Conservation (phyloP, 2,329 filamentous ascomycete genomes). For the Plectosphaerella plurivora region DNA sequence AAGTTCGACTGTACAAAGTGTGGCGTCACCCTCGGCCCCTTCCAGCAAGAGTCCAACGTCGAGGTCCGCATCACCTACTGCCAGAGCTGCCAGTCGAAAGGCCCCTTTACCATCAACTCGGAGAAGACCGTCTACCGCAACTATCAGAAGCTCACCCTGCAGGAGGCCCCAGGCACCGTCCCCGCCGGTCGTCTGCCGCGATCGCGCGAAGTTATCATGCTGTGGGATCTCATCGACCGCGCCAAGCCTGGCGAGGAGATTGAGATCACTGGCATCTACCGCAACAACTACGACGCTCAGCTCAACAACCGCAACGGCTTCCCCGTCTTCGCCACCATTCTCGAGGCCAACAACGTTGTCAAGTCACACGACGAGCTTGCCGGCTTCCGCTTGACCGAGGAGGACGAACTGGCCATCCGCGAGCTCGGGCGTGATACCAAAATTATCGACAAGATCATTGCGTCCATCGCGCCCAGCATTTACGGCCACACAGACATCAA, state of each 20-base stretch:
- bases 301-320: constrained; percentile 99
- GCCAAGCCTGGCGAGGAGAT: constrained; percentile 98
- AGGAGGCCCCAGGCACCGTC: constrained; percentile 95
- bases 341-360: constrained; percentile 95
- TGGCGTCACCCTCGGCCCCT: constrained; percentile 84
- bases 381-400: constrained; percentile 90
- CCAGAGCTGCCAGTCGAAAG: constrained; percentile 91
- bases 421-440: constrained; percentile 82
- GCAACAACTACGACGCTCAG: constrained; percentile 96
- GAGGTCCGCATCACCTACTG: constrained; percentile 97
- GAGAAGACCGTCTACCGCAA: constrained; percentile 98
- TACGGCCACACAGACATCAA: constrained; percentile 97
- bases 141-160: constrained; percentile 95
- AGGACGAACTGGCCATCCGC: constrained; percentile 89
- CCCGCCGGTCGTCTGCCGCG: constrained; percentile 91
- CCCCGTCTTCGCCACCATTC: constrained; percentile 94
- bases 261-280: constrained; percentile 93
- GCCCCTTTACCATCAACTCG: constrained; percentile 91
- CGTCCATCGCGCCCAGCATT: constrained; percentile 93
- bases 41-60: constrained; percentile 93
- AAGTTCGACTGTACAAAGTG: constrained; percentile 98
- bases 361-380: constrained; percentile 97
- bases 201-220: constrained; percentile 87
- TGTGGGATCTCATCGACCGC: constrained; percentile 95
- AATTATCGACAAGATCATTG: constrained; percentile 88